Evolutionary conservation across 75 land plant genomes (phyloP), one percentile per base, ranked within the genome.

Genomic region (Ceratopteris richardii): DNA sequence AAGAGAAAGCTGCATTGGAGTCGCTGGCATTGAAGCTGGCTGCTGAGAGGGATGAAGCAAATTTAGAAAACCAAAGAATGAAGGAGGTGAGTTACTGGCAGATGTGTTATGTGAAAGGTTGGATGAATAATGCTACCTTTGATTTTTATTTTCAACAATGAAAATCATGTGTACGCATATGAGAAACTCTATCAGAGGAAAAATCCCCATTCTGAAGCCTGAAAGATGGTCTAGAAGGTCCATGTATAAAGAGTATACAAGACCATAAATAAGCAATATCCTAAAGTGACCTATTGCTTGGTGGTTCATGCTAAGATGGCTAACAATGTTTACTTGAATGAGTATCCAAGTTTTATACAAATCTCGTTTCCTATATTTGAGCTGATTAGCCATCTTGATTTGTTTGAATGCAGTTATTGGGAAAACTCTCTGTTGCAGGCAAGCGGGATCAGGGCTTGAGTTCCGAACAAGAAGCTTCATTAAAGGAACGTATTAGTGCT

Each of bases 1-100:
- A 26, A 5, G 68, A 66, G 62, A 66, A 58, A 13, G 43, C 40
- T 14, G 60, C 62, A 14, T 47, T 66, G n/a, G 54, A 66, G 41
- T 47, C 42, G 18, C 27, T 66, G 1, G 68, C 68, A 0, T 19
- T 30, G 26, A 51, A 58, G 50, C 37, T 66, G 3, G 52, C 68
- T 9, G 25, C 31, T 5, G 68, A 66, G 25, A 46, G 68, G 19
- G 68, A 66, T 46, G 1, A 20, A 23, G 68, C 68, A 0, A 44
- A 43, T 7, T 24, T 16, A 43, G 68, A 66, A 46, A 36, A 55
- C 1, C 31, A 57, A 20, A 10, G 28, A 7, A 13, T 66, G 52
- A 66, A 46, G 36, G 23, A 58, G 29, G 53, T 66, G 16, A 54
- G 53, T 6, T 9, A 51, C 53, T 6, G 10, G 7, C 19, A 22